These are phyloP conservation scores for Myriosclerotinia curreyana DNA, from an alignment of 2,329 filamentous ascomycete species.

Conservation along the genomic window DNA sequence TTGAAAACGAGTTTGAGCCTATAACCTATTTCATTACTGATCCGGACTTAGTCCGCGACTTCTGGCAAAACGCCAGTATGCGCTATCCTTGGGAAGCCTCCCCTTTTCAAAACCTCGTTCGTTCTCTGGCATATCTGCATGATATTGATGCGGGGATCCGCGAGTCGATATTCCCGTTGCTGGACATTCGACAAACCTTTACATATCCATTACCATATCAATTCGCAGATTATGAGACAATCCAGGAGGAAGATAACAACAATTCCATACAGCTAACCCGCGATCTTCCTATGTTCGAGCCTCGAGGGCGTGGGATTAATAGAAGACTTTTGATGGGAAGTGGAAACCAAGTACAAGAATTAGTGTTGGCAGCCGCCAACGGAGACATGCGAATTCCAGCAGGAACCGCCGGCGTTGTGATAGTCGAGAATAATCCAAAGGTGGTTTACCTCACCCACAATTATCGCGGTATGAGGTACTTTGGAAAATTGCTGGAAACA, in stretches of 20 bases:
- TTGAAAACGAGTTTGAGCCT: constrained; percentile 50
- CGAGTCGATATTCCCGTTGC: constrained; percentile 47
- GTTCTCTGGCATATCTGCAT: constrained; percentile 57
- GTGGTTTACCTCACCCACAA: constrained; percentile 71
- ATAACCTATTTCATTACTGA: constrained; percentile 46
- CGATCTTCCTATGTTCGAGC: constrained; percentile 62
- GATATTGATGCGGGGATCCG: constrained; percentile 38
- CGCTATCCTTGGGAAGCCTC: constrained; percentile 84
- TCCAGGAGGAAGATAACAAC: constrained; percentile 80
- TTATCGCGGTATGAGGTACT: constrained; percentile 75
- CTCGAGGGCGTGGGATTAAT: constrained; percentile 31
- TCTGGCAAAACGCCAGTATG: constrained; percentile 64
- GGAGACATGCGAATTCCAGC: constrained; percentile 59
- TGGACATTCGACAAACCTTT: constrained; percentile 67
- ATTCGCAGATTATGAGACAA: constrained; percentile 73
- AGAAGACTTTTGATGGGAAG: constrained; percentile 5
- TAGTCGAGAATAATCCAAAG: constrained; percentile 73
- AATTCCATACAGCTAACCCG: constrained; percentile 70
- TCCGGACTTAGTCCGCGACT: constrained; percentile 41
- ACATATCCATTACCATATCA: constrained; percentile 71
- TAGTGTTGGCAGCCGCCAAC: constrained; percentile 37
- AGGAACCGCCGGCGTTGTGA: constrained; percentile 67
- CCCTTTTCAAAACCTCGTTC: constrained; percentile 72
- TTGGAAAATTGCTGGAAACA: constrained; percentile 73
- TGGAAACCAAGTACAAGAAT: constrained; percentile 24